Base-by-base conservation (phyloP, 2,329 filamentous ascomycete genomes). In the Volutella citrinella region DNA sequence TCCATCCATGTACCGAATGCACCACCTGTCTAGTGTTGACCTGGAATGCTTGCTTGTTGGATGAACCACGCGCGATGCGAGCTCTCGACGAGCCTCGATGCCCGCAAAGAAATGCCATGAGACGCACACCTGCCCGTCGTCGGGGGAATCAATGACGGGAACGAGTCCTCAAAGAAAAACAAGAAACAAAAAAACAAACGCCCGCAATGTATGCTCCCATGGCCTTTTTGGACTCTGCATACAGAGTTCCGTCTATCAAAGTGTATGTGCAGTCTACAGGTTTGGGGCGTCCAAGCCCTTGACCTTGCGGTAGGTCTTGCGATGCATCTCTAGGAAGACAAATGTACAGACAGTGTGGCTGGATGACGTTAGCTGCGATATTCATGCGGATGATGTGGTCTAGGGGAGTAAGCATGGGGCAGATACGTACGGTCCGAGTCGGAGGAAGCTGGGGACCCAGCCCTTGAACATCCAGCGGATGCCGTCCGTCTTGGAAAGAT, bases 321-420 rank as follows among this genome's bases (percentile, higher is more conserved):
- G 88, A 63, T 95, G 88, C 59, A 87, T 81, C 60, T 95, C 88
- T 55, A 95, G 60, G 60, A 93, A 90, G 54, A 95, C 59, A 60
- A 95, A 90, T 21, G 87, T 95, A 51, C 84, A 83, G 41, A 95
- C 85, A 7, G 87, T 95, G 67, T 95, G 88, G 21, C 76, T 79
- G 30, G 18, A 22, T 8, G 12, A 22, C 12, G 20, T 22, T 22
- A 22, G 20, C 20, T 12, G 30, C n/a, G 54, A 95, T 59, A 60
- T 95, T 90, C 21, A 87, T 95, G 51, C 84, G 83, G 41, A 95
- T 86, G 7, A 87, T 95, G 67, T 95, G 88, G 21, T 76, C 78
- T 30, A 17, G 22, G 9, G 12, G 12, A 9, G 20, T 22, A 9
- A 22, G 20, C 20, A 8, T 30, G 28, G 26, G 20, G 23, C 14